Evolutionary conservation across 2,329 filamentous ascomycete genomes (phyloP).

Genomic region (Aspergillus ibericus): DNA sequence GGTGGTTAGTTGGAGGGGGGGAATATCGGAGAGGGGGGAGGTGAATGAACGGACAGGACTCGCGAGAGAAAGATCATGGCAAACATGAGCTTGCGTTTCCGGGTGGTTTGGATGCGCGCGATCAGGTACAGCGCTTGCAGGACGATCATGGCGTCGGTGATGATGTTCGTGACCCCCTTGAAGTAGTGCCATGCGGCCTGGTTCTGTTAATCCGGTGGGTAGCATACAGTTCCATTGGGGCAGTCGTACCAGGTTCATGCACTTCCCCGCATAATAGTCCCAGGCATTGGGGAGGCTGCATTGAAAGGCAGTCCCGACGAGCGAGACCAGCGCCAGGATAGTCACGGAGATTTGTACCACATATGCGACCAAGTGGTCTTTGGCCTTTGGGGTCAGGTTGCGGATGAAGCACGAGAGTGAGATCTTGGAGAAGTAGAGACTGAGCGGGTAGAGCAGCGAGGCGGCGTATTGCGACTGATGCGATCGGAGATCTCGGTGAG

Average conservation of each 20-base stretch:
- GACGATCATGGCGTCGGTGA: slow-evolving; percentile 23
- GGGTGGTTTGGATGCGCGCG: slow-evolving; percentile 20
- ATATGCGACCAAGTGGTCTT: slow-evolving; percentile 18
- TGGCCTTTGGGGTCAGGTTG: slow-evolving; percentile 18
- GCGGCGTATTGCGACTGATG: slow-evolving; percentile 22
- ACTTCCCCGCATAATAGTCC: slow-evolving; percentile 20
- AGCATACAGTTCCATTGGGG: neutral
- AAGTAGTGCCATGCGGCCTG: slow-evolving; percentile 21
- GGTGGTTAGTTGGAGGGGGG: neutral
- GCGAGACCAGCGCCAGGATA: slow-evolving; percentile 13
- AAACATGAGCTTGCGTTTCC: slow-evolving; percentile 19
- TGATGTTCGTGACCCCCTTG: slow-evolving; percentile 20
- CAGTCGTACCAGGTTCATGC: slow-evolving; percentile 19
- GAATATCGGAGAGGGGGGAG: neutral
- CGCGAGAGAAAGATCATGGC: slow-evolving; percentile 24
- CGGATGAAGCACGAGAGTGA: slow-evolving; percentile 25
- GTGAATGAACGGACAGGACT: slow-evolving; percentile 20
- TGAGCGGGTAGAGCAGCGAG: slow-evolving; percentile 21
- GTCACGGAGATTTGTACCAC: slow-evolving; percentile 15
- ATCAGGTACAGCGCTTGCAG: slow-evolving; percentile 23
- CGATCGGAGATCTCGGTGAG: neutral
- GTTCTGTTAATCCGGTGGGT: neutral
- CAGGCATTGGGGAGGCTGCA: slow-evolving; percentile 20
- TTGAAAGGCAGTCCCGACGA: slow-evolving; percentile 22
- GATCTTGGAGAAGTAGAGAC: slow-evolving; percentile 25